Conservation (phyloP, 192 early-diverging fungal species). For the Podila horticola region DNA sequence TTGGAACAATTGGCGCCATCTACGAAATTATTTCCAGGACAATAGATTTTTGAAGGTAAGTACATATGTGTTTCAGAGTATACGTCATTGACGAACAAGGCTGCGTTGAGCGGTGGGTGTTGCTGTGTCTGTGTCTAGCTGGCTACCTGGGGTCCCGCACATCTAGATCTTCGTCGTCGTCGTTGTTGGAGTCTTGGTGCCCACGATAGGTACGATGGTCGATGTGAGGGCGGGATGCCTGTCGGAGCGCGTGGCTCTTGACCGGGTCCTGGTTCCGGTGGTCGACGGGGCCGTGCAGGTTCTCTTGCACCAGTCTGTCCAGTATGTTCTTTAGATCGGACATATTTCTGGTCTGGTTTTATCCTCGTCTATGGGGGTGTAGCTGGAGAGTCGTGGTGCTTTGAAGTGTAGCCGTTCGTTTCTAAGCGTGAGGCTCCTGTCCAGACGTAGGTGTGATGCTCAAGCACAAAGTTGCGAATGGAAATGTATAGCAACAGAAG, state of each 20-base stretch:
- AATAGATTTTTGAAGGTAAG: neutral
- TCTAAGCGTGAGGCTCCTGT: too few species aligned
- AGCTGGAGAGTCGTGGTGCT: neutral
- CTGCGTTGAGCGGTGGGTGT: too few species aligned
- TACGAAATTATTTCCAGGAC: slow-evolving; percentile 5
- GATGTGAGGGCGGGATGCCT: slow-evolving; percentile 1
- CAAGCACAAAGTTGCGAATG: too few species aligned
- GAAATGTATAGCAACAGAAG: too few species aligned
- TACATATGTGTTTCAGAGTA: too few species aligned
- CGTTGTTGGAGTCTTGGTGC: neutral
- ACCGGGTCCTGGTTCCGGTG: slow-evolving; percentile 29
- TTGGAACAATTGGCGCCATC: slow-evolving; percentile 71
- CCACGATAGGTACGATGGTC: neutral
- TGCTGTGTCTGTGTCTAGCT: neutral
- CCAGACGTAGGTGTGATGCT: too few species aligned
- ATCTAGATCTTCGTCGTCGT: slow-evolving; percentile 61
- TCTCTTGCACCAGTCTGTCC: slow-evolving; percentile 65
- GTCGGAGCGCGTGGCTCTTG: slow-evolving; percentile 28
- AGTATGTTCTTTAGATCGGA: slow-evolving; percentile 61
- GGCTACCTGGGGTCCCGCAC: slow-evolving; percentile 64
- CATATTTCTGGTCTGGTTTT: slow-evolving; percentile 11
- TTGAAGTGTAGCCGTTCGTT: neutral
- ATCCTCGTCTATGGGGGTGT: neutral
- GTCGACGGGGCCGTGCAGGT: slow-evolving; percentile 70
- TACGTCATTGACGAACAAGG: neutral